phyloP scores from a whole-genome alignment of 306 rosid genomes.

The Trichosanthes truncata region DNA sequence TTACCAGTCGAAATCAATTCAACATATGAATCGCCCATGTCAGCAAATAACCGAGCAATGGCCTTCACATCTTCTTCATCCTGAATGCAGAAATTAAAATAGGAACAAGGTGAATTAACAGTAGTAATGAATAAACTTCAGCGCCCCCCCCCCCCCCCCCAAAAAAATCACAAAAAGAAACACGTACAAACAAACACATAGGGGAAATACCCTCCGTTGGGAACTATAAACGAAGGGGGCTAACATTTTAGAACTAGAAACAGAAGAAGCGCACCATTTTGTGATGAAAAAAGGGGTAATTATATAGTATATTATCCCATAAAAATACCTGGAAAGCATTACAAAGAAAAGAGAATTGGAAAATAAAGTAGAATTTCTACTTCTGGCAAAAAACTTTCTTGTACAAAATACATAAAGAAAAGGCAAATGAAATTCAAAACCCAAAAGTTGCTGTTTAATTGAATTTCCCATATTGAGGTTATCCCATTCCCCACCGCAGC shows the following conservation, averaged over 20 bases:
- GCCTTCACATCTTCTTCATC: constrained; percentile 99
- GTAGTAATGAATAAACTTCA: neutral
- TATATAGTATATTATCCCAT: neutral
- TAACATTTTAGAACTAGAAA: neutral
- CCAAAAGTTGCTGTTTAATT: neutral
- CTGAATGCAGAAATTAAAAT: constrained; percentile 33
- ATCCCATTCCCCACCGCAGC: neutral
- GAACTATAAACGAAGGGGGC: neutral
- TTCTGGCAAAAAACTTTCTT: neutral
- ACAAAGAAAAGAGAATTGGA: neutral
- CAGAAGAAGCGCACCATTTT: neutral
- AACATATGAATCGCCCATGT: constrained; percentile 98
- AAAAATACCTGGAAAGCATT: neutral
- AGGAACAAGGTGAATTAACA: neutral
- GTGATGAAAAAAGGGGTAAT: neutral
- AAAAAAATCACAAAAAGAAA: too few relatives aligned
- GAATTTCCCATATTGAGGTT: neutral
- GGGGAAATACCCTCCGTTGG: too few relatives aligned
- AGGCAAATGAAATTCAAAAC: neutral
- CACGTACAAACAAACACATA: too few relatives aligned
- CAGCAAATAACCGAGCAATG: constrained; percentile 92
- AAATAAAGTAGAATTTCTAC: neutral
- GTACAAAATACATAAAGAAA: neutral
- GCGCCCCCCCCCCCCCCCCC: neutral
- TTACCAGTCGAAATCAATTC: constrained; percentile 88